A percentile compares a stretch with the other conserved stretches of the same genome.
phyloP scores from a whole-genome alignment of 225 moss, liverwort and hornwort genomes.

The Climacium dendroides region DNA sequence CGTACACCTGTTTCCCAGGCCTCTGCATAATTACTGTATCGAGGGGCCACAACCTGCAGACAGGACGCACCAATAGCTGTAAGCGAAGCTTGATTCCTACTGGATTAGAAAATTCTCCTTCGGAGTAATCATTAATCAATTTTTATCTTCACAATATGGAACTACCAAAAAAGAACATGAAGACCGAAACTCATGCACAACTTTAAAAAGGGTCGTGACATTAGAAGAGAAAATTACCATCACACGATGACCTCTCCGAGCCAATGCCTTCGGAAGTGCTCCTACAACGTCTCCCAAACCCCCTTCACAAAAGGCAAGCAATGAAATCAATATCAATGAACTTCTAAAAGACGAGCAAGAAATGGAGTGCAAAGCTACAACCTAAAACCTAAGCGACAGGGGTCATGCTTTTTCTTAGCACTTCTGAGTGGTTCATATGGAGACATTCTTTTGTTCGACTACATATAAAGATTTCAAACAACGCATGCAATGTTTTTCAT shows the following conservation, averaged over 20 bases:
- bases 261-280: conserved; percentile 76
- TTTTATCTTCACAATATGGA: neutral
- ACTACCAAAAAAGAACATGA: neutral
- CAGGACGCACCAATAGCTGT: neutral
- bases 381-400: neutral
- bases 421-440: neutral
- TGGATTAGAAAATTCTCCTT: neutral
- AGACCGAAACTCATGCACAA: neutral
- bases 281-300: conserved; percentile 82
- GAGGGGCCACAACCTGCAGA: conserved; percentile 62
- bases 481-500: neutral
- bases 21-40: conserved; percentile 68
- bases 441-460: neutral
- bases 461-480: neutral
- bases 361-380: neutral
- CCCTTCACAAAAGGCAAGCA: conserved; percentile 28
- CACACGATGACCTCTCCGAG: conserved; percentile 73
- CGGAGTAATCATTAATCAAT: neutral
- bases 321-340: neutral
- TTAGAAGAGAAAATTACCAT: conserved; percentile 28
- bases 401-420: neutral
- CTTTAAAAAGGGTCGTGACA: neutral
- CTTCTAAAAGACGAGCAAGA: neutral
- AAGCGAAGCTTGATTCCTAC: neutral
- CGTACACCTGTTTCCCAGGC: conserved; percentile 75